Base-by-base conservation (phyloP, 2,329 filamentous ascomycete species). In the Fusarium pilosicola region DNA sequence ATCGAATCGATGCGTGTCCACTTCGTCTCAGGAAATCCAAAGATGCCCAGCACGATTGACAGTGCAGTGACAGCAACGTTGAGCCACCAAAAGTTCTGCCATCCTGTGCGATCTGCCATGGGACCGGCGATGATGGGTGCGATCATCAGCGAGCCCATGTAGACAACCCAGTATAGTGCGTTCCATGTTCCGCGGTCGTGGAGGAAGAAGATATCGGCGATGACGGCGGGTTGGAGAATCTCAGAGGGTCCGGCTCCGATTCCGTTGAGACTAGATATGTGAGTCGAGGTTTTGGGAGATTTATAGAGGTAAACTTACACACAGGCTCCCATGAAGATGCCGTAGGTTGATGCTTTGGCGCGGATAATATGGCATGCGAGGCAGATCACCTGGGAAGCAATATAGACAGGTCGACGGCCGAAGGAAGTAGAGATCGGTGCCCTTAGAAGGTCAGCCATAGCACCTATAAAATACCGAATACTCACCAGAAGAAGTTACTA, bases 181-280 rank as follows among this genome's bases (percentile, higher is more conserved):
- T 73, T 73, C 71, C 71, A 73, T 36, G 60, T 73, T 24, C 71
- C 70, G 9, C 71, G 61, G 17, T 73, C 71, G 46, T 73, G 70
- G 6, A 73, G 71, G 49, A 73, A 73, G 45, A 67, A 73, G 18
- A 73, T 73, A 12, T 73, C 71, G n/a, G 70, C 70, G 14, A 73
- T 73, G 58, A 73, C 46, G 36, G 56, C 61, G 9, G 71, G 71
- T 54, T 73, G 71, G 7, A 73, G 44, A 5, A 58, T 73, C 18
- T 73, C 71, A 4, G 56, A 56, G 12, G 70, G 71, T 2, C 71
- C 70, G 10, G 71, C 65, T 2, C 71, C 71, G 1, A 73, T 62
- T 20, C 71, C 71, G 13, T 60, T 65, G 5, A 65, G 45, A 0
- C 62, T 65, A 5, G 1, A 14, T 9, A 15, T 26, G n/a, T 62